phyloP scores from a whole-genome alignment of 169 alveolate genomes.

The Condylostoma magnum region DNA sequence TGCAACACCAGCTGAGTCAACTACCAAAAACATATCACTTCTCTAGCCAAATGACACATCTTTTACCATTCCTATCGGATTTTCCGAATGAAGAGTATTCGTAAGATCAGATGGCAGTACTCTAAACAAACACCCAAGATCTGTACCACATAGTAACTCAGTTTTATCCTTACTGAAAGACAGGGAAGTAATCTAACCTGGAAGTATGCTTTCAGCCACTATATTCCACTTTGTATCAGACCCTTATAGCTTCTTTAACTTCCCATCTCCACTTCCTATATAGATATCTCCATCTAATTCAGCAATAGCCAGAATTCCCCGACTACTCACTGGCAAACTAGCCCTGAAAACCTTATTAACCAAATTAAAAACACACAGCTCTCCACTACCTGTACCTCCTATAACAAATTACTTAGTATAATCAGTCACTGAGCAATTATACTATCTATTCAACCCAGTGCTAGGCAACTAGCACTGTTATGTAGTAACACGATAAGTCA shows the following conservation, averaged over 20 bases:
- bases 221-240: constrained; percentile 60
- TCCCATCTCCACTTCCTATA: constrained; percentile 86
- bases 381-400: constrained; percentile 80
- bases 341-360: constrained; percentile 68
- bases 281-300: constrained; percentile 52
- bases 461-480: constrained; percentile 65
- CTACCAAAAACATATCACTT: constrained; percentile 63
- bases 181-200: constrained; percentile 63
- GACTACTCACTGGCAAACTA: constrained; percentile 67
- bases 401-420: constrained; percentile 55
- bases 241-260: constrained; percentile 66
- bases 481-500: constrained; percentile 67
- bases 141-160: constrained; percentile 65
- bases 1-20: constrained; percentile 43
- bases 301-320: constrained; percentile 52
- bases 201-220: constrained; percentile 69
- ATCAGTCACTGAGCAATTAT: constrained; percentile 58
- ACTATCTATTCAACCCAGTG: constrained; percentile 71
- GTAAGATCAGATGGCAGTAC: constrained; percentile 55
- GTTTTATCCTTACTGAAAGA: constrained; percentile 48
- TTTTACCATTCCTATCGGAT: constrained; percentile 64
- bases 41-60: constrained; percentile 65
- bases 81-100: constrained; percentile 71
- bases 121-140: constrained; percentile 65
- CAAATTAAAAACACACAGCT: constrained; percentile 64